These are phyloP conservation scores for Sphaerulina populicola DNA, from an alignment of 2,329 filamentous ascomycete genomes.

Conservation along the genomic window DNA sequence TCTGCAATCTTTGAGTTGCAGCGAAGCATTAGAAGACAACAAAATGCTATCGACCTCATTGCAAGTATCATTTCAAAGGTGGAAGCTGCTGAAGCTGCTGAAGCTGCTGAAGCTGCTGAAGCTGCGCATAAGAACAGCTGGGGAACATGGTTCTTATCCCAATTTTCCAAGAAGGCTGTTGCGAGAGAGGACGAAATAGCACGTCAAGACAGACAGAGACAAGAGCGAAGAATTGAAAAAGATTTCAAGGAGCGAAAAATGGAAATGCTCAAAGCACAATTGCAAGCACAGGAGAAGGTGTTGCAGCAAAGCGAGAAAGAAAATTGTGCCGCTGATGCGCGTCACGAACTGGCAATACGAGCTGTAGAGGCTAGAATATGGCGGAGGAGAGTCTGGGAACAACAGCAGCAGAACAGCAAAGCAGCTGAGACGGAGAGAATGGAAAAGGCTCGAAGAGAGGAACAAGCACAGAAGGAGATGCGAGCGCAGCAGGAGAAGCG, in stretches of 20 bases:
- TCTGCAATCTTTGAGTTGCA: slow-evolving; percentile 17
- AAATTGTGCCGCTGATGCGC: neutral
- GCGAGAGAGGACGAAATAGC: slow-evolving; percentile 32
- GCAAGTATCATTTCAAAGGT: too few species aligned
- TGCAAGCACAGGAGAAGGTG: slow-evolving; percentile 18
- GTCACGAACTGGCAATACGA: neutral
- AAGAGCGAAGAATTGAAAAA: slow-evolving; percentile 30
- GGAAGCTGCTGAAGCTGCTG: slow-evolving; percentile 19
- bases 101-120: slow-evolving; percentile 25
- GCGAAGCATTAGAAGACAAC: slow-evolving; percentile 13
- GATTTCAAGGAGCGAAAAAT: slow-evolving; percentile 31
- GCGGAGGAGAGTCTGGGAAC: too few species aligned
- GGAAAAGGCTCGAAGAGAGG: too few species aligned
- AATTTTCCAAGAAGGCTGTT: slow-evolving; percentile 25
- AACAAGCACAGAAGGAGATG: too few species aligned
- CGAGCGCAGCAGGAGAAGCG: too few species aligned
- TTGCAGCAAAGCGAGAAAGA: slow-evolving; percentile 9
- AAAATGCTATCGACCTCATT: too few species aligned
- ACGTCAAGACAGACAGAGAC: slow-evolving; percentile 28
- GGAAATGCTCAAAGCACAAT: slow-evolving; percentile 7
- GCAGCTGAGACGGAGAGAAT: too few species aligned
- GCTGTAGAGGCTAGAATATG: neutral
- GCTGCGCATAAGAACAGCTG: slow-evolving; percentile 32
- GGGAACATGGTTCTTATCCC: slow-evolving; percentile 28
- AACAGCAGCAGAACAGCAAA: too few species aligned